Evolutionary conservation across 2,329 filamentous ascomycete genomes (phyloP), one percentile per base, ranked within the genome.

Genomic region (Diaporthe amygdali): DNA sequence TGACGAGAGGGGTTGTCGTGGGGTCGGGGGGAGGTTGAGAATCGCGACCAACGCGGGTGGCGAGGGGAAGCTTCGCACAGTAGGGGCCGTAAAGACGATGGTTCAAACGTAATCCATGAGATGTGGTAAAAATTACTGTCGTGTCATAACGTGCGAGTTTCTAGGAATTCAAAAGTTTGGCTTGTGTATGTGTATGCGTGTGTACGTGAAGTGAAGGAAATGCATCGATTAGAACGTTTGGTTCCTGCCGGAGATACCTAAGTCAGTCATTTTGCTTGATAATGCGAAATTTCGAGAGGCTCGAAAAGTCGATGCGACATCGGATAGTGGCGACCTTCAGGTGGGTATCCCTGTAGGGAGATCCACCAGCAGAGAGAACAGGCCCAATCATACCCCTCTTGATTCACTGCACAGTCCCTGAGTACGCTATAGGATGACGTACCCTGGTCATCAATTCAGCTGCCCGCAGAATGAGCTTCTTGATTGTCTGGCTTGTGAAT

Each of bases 1-100:
- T 86, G 76, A 55, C 63, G 71, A 52, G 25, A n/a, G 34, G n/a
- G 30, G 39, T 37, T 59, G 66, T 47, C 39, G 32, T 14, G 27
- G 52, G 49, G 32, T 41, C 44, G 46, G 47, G 20, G 30, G 30
- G 51, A 34, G 49, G 54, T 27, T 25, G 47, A 46, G 30, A 54
- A 46, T 59, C 17, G 64, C 25, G 25, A 9, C 64, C 56, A 46
- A 68, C 39, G 41, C 47, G 46, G 20, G 68, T 56, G 52, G 54
- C 52, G 71, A 56, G 25, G 54, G 39, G 67, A 37, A 25, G 47
- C 20, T 47, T 68, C 34, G 32, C 22, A 20, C 41, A 32, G 27
- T n/a, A 25, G 8, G 9, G 34, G 55, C 8, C 22, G 25, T n/a
- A 34, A 12, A 34, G 39, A 49, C n/a, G 44, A 47, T 44, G 15